These are phyloP conservation scores for Solanum tarapatanum DNA, from an alignment of 257 asterid species.

Conservation along the genomic window DNA sequence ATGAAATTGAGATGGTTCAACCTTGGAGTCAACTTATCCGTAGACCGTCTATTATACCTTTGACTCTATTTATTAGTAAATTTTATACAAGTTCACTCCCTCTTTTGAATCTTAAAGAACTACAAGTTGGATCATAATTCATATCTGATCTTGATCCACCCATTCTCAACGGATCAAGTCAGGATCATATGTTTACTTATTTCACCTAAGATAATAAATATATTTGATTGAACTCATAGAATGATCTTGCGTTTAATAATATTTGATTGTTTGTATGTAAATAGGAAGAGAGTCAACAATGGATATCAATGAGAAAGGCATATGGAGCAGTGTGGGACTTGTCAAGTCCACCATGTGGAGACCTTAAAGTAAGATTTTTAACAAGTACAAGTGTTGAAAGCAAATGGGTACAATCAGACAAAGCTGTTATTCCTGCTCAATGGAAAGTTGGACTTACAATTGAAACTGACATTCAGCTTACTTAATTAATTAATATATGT, in stretches of 20 bases:
- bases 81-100: not conserved
- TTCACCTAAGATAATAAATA: not conserved
- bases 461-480: not conserved
- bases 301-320: conserved; percentile 2
- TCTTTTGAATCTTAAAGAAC: not conserved
- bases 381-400: not conserved
- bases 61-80: not conserved
- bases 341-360: not conserved
- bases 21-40: not conserved
- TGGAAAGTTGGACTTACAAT: not conserved
- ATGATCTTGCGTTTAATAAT: not conserved
- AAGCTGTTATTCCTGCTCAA: not conserved
- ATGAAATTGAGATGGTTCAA: not conserved
- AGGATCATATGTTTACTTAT: not conserved
- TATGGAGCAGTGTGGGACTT: conserved; percentile 8
- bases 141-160: not conserved
- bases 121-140: not conserved
- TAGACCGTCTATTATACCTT: not conserved
- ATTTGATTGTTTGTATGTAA: not conserved
- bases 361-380: not conserved
- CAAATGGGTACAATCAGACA: not conserved
- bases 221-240: not conserved
- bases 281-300: not conserved
- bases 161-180: not conserved
- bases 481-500: not conserved